phyloP scores from a whole-genome alignment of 164 flowering plant species.

The grape (Vitis vinifera) region ASM3070453v1 NC_081809.1:9117501-9118000 shows the following conservation, averaged over 20 bases:
- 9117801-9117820: background rate
- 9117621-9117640: conserved; percentile 58
- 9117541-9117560: background rate
- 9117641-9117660: conserved; percentile 52
- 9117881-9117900: too few species aligned
- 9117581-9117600: conserved; percentile 75
- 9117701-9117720: conserved; percentile 73
- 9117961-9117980: too few species aligned
- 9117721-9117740: conserved; percentile 70
- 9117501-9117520: too few species aligned
- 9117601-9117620: conserved; percentile 59
- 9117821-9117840: conserved; percentile 8
- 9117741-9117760: conserved; percentile 82
- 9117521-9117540: too few species aligned
- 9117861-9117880: too few species aligned
- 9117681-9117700: conserved; percentile 83
- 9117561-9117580: conserved; percentile 65
- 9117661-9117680: conserved; percentile 70
- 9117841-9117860: too few species aligned
- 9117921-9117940: too few species aligned
- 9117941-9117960: too few species aligned
- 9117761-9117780: conserved; percentile 50
- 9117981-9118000: too few species aligned
- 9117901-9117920: too few species aligned
- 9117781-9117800: conserved; percentile 32